Evolutionary conservation across 768 basidiomycete genomes (phyloP), one percentile per base, ranked within the genome.

Genomic region (Boletus reticulatus): DNA sequence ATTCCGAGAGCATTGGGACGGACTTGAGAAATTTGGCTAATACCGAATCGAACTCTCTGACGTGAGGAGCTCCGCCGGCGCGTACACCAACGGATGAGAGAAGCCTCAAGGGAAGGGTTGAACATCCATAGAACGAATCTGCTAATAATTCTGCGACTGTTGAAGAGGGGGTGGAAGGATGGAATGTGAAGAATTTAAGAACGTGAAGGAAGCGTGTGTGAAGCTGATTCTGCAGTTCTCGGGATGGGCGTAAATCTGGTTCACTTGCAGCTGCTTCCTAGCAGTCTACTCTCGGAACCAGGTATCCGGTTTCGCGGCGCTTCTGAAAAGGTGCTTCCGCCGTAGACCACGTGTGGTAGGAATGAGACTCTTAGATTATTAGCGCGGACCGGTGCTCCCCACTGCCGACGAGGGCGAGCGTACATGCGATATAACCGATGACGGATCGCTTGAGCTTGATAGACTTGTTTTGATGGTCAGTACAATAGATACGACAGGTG

Each of bases 61-160:
- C 83, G 29, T 84, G 80, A 10, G 73, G 72, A 6, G 85, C 84
- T 43, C 79, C n/a, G n/a, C n/a, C n/a, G n/a, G n/a, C 77, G 9
- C 80, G 78, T 1, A 96, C 78, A 12, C 96, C 95, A 27, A 77
- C 75, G 0, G 83, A 85, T 0, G 93, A 90, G 22, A 96, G 79
- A 38, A 98, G 75, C 0, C 85, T 82, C 64, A 96, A 81, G 1
- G 77, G 72, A n/a, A 72, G 73, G 2, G 70, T 55, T 8, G 78
- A 76, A 57, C 87, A 91, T 0, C 76, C 69, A 69, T 94, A 97
- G 74, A 97, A 97, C 2, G 88, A 84, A 1, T 77, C 71, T 65
- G 91, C 85, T 52, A 95, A 79, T 22, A 82, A 68, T 13, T 70
- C 72, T 0, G 90, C 85, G n/a, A 98, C 89, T 43, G 89, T 81